phyloP scores from a whole-genome alignment of 176 grass and related monocot species.

The Saccharum spontaneum region DNA sequence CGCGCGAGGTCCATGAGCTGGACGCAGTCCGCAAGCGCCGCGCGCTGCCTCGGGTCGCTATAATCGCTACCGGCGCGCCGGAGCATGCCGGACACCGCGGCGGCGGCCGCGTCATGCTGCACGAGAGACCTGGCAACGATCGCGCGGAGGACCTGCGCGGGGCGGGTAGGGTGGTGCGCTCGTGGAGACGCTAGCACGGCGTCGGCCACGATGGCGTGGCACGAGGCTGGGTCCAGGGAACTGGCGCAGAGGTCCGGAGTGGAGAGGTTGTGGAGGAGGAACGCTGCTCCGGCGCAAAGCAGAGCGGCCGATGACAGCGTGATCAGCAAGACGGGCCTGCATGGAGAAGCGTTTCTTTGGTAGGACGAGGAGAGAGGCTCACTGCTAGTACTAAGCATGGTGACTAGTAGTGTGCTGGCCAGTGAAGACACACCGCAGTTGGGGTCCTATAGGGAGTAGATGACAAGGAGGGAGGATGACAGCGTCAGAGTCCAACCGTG shows the following conservation, averaged over 20 bases:
- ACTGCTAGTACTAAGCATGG: slow-evolving; percentile 8
- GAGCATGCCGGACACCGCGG: slow-evolving; percentile 2
- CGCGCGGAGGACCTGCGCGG: slow-evolving; percentile 29
- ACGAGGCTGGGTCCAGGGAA: slow-evolving; percentile 48
- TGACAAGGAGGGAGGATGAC: neutral
- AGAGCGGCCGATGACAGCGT: slow-evolving; percentile 23
- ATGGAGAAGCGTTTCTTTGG: neutral
- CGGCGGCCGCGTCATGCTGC: slow-evolving; percentile 33
- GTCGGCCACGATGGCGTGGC: slow-evolving; percentile 37
- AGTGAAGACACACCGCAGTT: neutral
- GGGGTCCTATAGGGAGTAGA: neutral
- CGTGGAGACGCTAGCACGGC: slow-evolving; percentile 5
- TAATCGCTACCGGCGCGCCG: neutral
- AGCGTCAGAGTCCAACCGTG: too few relatives aligned
- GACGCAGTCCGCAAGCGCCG: slow-evolving; percentile 52
- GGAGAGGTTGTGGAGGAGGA: neutral
- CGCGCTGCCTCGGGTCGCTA: slow-evolving; percentile 3
- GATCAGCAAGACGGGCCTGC: slow-evolving; percentile 17
- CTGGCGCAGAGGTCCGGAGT: slow-evolving; percentile 42
- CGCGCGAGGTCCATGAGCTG: slow-evolving; percentile 53
- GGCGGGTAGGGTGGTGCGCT: neutral
- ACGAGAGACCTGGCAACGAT: slow-evolving; percentile 33
- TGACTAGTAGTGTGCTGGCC: neutral
- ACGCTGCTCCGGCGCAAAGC: slow-evolving; percentile 6
- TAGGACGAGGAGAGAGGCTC: slow-evolving; percentile 38